These are phyloP conservation scores for Neofusicoccum ribis DNA, from an alignment of 2,329 filamentous ascomycete genomes.

Conservation along the genomic window DNA sequence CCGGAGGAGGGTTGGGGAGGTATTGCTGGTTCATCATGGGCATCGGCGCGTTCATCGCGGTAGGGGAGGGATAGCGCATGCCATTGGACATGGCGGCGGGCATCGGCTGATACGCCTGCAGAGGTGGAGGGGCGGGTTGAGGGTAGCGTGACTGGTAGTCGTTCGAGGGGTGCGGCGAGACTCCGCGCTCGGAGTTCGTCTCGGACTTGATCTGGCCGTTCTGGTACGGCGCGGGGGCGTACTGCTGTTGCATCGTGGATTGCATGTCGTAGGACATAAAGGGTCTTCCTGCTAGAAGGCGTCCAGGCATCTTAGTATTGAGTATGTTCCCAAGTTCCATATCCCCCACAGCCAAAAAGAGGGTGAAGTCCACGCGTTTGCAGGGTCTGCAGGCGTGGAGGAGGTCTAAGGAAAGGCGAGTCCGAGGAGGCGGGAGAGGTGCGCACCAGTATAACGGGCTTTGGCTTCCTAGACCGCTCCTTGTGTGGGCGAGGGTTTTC, in stretches of 20 bases:
- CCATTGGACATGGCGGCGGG: conserved; percentile 51
- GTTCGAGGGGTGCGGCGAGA: conserved; percentile 53
- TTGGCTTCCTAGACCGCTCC: conserved; percentile 19
- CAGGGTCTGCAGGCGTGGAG: conserved; percentile 15
- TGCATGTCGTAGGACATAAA: conserved; percentile 39
- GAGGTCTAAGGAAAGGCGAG: conserved; percentile 18
- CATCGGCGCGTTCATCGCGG: conserved; percentile 53
- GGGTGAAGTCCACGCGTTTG: conserved; percentile 20
- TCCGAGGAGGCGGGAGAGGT: conserved; percentile 21
- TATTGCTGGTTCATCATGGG: conserved; percentile 59
- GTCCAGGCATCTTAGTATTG: conserved; percentile 43
- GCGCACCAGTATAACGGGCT: conserved; percentile 20
- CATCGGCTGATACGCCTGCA: conserved; percentile 52
- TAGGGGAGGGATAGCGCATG: conserved; percentile 56
- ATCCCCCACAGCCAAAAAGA: conserved; percentile 24
- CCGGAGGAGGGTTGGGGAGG: conserved; percentile 48
- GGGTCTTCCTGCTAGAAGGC: conserved; percentile 36
- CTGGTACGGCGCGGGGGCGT: conserved; percentile 49
- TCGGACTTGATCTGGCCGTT: conserved; percentile 57
- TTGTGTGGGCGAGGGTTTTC: conserved; percentile 10
- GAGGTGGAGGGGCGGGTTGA: conserved; percentile 55
- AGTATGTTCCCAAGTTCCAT: conserved; percentile 46
- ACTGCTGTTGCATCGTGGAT: conserved; percentile 45
- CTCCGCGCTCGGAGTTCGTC: conserved; percentile 60
- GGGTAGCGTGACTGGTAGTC: conserved; percentile 59